These are phyloP conservation scores for Fallopia convolvulus DNA, from an alignment of 148 eudicot species.

Conservation along the genomic window DNA sequence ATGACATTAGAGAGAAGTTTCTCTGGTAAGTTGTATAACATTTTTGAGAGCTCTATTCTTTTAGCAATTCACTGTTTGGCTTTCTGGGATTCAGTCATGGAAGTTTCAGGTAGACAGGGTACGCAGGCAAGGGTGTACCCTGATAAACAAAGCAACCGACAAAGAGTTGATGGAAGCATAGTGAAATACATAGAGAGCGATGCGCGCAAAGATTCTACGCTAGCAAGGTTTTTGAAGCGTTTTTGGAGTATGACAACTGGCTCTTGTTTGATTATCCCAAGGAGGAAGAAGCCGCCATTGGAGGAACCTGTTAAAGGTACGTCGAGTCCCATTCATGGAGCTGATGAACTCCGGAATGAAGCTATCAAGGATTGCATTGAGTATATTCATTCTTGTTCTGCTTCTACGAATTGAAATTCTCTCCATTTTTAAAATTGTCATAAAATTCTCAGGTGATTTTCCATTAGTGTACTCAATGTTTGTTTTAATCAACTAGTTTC, in stretches of 20 bases:
- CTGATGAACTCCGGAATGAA: background rate
- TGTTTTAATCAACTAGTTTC: background rate
- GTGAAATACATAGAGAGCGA: background rate
- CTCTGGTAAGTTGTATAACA: background rate
- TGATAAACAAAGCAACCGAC: background rate
- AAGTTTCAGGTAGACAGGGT: background rate
- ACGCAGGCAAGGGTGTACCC: conserved; percentile 1
- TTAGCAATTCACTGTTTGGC: background rate
- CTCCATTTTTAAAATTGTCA: background rate
- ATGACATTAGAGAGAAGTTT: background rate
- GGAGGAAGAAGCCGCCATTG: background rate
- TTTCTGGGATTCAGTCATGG: background rate
- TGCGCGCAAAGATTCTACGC: background rate
- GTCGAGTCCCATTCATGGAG: conserved; percentile 2
- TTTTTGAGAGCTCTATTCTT: background rate
- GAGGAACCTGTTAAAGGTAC: background rate
- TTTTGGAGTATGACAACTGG: background rate
- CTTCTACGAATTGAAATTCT: background rate
- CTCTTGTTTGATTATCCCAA: background rate
- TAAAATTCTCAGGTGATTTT: too few relatives aligned
- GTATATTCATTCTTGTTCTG: conserved; percentile 6
- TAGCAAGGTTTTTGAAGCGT: background rate
- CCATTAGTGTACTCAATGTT: background rate
- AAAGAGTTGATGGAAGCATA: background rate
- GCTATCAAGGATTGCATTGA: conserved; percentile 6